Evolutionary conservation across 768 basidiomycete genomes (phyloP).

Genomic region (Sarcodon aspratus): DNA sequence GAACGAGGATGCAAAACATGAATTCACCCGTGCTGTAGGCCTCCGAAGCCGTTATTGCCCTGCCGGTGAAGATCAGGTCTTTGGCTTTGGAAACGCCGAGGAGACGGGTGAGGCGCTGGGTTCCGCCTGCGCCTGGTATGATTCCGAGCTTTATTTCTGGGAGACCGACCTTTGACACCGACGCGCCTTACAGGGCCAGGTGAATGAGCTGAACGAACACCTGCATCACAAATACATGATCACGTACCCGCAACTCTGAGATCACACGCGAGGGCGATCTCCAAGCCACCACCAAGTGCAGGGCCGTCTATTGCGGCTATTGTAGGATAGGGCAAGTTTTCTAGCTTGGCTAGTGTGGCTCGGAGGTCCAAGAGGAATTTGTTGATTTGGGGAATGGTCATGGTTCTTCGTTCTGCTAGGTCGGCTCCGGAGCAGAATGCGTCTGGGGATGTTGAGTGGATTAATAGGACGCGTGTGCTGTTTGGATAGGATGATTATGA

Average conservation of each 20-base stretch:
- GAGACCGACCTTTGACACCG: conserved; percentile 77
- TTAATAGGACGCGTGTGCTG: conserved; percentile 69
- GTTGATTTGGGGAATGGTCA: conserved; percentile 64
- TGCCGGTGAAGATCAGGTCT: conserved; percentile 77
- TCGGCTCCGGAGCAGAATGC: conserved; percentile 93
- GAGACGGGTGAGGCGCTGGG: conserved; percentile 70
- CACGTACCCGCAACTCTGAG: conserved; percentile 74
- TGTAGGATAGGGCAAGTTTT: conserved; percentile 76
- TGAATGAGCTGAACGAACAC: not conserved
- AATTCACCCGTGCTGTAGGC: conserved; percentile 59
- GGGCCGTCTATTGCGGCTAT: conserved; percentile 91
- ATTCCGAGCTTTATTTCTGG: conserved; percentile 74
- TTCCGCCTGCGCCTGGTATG: conserved; percentile 87
- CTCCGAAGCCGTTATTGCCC: conserved; percentile 51
- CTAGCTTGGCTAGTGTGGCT: conserved; percentile 60
- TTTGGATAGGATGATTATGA: conserved; percentile 2
- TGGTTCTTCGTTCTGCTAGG: conserved; percentile 72
- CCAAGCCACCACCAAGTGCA: conserved; percentile 87
- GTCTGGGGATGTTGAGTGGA: conserved; percentile 68
- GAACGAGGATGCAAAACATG: not conserved
- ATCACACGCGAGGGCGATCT: conserved; percentile 83
- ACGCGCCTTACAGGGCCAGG: conserved; percentile 28
- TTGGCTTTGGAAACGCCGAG: conserved; percentile 76
- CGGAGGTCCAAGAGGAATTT: conserved; percentile 72
- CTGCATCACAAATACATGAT: not conserved